A percentile compares a stretch with the other conserved stretches of the same genome.
phyloP scores from a whole-genome alignment of 805 yeast genomes.

The Teunomyces kruisii region DNA sequence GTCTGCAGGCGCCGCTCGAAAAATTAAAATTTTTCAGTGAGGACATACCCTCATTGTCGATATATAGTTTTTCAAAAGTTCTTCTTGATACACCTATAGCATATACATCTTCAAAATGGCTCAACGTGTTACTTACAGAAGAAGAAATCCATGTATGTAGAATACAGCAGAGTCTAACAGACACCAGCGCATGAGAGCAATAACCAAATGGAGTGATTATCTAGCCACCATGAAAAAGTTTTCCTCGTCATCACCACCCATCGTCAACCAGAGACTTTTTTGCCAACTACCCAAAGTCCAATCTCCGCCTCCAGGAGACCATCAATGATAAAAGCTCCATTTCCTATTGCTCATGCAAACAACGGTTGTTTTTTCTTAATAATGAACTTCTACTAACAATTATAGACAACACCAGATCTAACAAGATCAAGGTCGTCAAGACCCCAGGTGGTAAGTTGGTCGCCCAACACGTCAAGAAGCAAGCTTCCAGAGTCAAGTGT shows the following conservation, averaged over 20 bases:
- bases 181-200: background rate
- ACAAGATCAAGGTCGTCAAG: conserved; percentile 99
- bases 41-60: conserved; percentile 6
- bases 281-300: too few species aligned
- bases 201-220: background rate
- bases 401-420: conserved; percentile 97
- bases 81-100: conserved; percentile 15
- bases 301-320: background rate
- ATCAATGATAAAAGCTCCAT: background rate
- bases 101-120: conserved; percentile 68
- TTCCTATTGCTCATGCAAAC: background rate
- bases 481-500: conserved; percentile 83
- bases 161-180: background rate
- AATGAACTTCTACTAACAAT: conserved; percentile 29
- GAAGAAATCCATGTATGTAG: conserved; percentile 86
- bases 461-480: conserved; percentile 96
- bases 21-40: conserved; percentile 4
- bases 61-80: conserved; percentile 8
- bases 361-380: background rate
- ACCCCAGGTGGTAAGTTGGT: conserved; percentile 99
- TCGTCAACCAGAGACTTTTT: background rate
- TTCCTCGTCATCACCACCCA: background rate
- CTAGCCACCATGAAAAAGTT: background rate
- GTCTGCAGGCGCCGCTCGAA: background rate
- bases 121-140: conserved; percentile 98